Base-by-base conservation (phyloP, 1,139 yeast species). In the Yamadazyma trypodendri region DNA sequence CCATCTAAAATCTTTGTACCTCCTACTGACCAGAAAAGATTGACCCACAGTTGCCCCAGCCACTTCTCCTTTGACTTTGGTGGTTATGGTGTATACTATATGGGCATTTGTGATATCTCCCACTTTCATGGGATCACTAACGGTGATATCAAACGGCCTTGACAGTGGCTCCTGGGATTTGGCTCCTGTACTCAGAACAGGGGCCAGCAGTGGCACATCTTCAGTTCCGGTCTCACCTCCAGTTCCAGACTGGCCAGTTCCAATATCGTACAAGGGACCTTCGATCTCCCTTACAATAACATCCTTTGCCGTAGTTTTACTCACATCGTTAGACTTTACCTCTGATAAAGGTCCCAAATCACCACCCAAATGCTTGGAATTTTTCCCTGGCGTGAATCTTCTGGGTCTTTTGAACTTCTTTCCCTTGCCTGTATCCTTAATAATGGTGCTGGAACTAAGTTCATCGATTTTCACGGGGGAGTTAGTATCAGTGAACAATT, bases 41-140 rank as follows among this genome's bases (percentile, higher is more conserved):
- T 14, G 20, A 6, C 29, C 29, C n/a, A 27, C 7, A 14, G 7
- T 6, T 6, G 71, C 60, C 7, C 69, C 59, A 30, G 71, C 68
- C 2, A 61, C 60, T 8, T 46, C 15, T 35, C 59, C 58, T 58
- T 65, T 44, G 75, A 75, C 52, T 58, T 68, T 44, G 11, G 95
- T 79, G 35, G 74, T 75, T 20, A 92, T 87, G 2, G 87, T 77
- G 61, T 92, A 92, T 7, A 86, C 95, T 2, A 92, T 85, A 58
- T 92, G 96, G 0, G 96, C 87, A 28, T 82, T 78, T 0, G 97
- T 81, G 36, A 90, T 64, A 48, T 92, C 98, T 3, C 96, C 96
- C 3, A 92, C 90, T 58, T 87, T 89, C 55, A 81, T 76, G 1
- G 97, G 97, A 58, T 92, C 96, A 2, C 94, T 94, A 2, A 90